These are phyloP conservation scores for Kuraishia molischiana DNA, from an alignment of 805 yeast species.

Conservation along the genomic window DNA sequence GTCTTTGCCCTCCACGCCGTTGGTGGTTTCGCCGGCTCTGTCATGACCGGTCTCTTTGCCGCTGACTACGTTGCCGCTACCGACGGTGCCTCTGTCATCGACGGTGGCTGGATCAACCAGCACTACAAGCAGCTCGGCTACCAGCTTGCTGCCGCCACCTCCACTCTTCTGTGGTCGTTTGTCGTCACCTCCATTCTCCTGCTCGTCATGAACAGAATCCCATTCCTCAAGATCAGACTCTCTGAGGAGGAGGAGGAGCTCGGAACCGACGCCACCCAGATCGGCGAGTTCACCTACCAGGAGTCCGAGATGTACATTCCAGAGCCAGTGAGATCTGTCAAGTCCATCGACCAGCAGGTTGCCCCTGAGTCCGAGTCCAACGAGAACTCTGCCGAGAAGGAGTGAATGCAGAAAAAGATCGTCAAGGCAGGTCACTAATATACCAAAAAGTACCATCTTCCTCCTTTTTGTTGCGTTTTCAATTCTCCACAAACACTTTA, in stretches of 20 bases:
- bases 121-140: conserved; percentile 77
- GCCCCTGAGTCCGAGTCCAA: conserved; percentile 1
- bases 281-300: conserved; percentile 78
- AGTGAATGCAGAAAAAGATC: not conserved
- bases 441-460: not conserved
- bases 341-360: conserved; percentile 12
- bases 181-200: conserved; percentile 62
- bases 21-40: conserved; percentile 81
- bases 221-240: conserved; percentile 74
- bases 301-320: conserved; percentile 62
- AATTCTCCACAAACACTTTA: not conserved
- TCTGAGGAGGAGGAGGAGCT: conserved; percentile 78
- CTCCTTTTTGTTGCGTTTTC: not conserved
- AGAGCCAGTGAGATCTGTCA: conserved; percentile 65
- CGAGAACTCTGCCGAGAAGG: conserved; percentile 2
- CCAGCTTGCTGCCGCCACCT: conserved; percentile 71
- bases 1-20: conserved; percentile 91
- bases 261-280: conserved; percentile 85
- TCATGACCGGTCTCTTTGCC: conserved; percentile 86
- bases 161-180: conserved; percentile 72
- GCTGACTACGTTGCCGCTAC: conserved; percentile 81
- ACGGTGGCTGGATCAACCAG: conserved; percentile 86
- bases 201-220: conserved; percentile 59
- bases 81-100: conserved; percentile 49
- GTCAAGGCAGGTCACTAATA: not conserved